These are phyloP conservation scores for Sphenostylis stenocarpa DNA, from an alignment of 306 rosid species.

Conservation along the genomic window DNA sequence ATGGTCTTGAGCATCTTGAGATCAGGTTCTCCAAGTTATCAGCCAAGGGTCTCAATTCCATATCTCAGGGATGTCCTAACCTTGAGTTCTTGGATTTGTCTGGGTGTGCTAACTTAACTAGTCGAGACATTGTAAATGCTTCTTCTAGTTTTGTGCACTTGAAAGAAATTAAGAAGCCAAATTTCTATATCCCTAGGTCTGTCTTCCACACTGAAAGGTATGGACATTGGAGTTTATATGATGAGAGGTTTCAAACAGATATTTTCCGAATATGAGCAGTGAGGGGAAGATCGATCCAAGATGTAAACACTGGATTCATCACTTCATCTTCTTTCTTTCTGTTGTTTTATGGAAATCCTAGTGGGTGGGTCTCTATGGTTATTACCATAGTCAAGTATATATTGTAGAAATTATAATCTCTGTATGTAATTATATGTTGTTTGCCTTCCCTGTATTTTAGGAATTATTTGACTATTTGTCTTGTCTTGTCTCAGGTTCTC, in stretches of 20 bases:
- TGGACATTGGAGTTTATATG: constrained; percentile 85
- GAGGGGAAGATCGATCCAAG: constrained; percentile 10
- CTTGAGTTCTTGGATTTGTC: constrained; percentile 78
- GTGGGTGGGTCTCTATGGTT: constrained; percentile 21
- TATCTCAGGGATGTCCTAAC: constrained; percentile 67
- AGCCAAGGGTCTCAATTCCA: constrained; percentile 55
- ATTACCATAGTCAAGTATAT: constrained; percentile 9
- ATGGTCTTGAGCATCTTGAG: constrained; percentile 70
- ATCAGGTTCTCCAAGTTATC: constrained; percentile 72
- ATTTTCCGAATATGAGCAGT: constrained; percentile 61
- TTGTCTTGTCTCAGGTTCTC: background rate
- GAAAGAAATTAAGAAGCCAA: constrained; percentile 42
- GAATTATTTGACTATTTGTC: background rate
- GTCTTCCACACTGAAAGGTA: constrained; percentile 51
- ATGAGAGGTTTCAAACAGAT: constrained; percentile 90
- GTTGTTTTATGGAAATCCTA: constrained; percentile 22
- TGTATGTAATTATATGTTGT: constrained; percentile 28
- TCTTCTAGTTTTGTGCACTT: constrained; percentile 39
- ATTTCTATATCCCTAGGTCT: constrained; percentile 47
- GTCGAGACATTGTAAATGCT: constrained; percentile 67
- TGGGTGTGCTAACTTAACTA: constrained; percentile 75
- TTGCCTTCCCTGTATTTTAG: constrained; percentile 16
- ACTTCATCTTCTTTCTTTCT: constrained; percentile 6
- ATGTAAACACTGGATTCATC: constrained; percentile 6
- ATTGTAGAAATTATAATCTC: constrained; percentile 28